Evolutionary conservation across 441 rosid genomes (phyloP), one percentile per base, ranked within the genome.

Genomic region (Daphne laureola): DNA sequence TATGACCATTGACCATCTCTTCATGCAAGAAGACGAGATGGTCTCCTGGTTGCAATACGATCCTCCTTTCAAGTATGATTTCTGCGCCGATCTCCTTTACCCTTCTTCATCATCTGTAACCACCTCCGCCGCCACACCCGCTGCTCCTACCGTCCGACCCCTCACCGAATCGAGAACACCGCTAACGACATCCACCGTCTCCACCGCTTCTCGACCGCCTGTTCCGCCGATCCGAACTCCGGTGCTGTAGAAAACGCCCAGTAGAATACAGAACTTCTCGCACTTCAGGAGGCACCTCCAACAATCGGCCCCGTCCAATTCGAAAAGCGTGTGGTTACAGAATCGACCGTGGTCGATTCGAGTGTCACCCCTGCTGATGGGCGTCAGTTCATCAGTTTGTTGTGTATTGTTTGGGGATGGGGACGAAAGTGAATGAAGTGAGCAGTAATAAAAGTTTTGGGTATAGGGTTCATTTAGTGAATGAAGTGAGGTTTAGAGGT

Each of bases 21-120:
- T 91, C 57, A 82, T 88, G 54, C 95, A 88, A 38, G 96, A 91
- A 67, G 95, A 84, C 45, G 98, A 91, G 68, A 86, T 88, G 95
- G 64, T 87, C 17, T 76, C 93, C 4, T 88, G 98, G 98, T 91
- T 86, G 63, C 88, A 78, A 38, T 78, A 68, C 38, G 77, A 79
- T 11, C 45, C 74, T 46, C 66, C 76, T 54, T 82, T 82, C 52
- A 79, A 71, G 55, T 59, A 78, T n/a, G 92, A 90, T 67, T 73
- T 90, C 68, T 73, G 81, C 62, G 61, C 78, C 59, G 85, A 80
- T 71, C 75, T 83, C 49, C 72, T 77, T 36, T 73, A 74, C 54
- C 53, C 79, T 52, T 9, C 72, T 35, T 62, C 78, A 42, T 16
- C 55, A 74, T 40, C 66, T 46, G 60, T 67, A 54, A 59, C 67